Base-by-base conservation (phyloP, 805 yeast genomes). In the Sugiyamaella lignohabitans region DNA sequence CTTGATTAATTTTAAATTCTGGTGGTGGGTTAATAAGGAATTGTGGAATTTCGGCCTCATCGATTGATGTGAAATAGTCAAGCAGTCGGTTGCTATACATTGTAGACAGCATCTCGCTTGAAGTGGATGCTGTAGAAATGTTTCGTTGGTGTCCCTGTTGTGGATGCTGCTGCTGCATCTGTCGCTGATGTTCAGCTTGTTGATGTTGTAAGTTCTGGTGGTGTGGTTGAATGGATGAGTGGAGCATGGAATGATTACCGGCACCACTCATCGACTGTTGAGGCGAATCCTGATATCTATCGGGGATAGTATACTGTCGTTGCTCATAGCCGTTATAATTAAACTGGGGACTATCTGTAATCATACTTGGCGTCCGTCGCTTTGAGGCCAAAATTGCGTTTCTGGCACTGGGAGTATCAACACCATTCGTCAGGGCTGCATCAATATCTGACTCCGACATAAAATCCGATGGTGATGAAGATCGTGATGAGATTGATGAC, bases 1-100 rank as follows among this genome's bases (percentile, higher is more conserved):
- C 80, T 45, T 84, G 86, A 68, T 82, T 76, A 51, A 85, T 74
- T 53, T 84, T 78, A 56, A 84, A 81, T 45, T 76, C 82, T 20
- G 74, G 70, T 1, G 84, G 80, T 0, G 87, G 82, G 53, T 78
- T 72, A 34, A 74, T 67, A 14, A 86, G 67, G 58, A 84, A 80
- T 20, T 74, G 78, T 0, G 95, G 95, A 22, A 84, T 70, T 2
- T 63, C 54, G 30, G 74, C 76, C 45, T 78, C 81, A 48, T 78
- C 82, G 2, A 81, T 73, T 5, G 76, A 67, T 65, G 78, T 69
- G 59, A 76, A 79, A 62, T 69, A 78, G 53, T 73, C 79, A 44
- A 75, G 64, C 40, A 78, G 64, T 48, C 71, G 67, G 43, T 71
- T 70, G 17, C 52, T 45, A 42, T 52, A 53, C 29, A 49, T 53